These are phyloP conservation scores for Vicia villosa DNA, from an alignment of 306 rosid genomes.

Conservation along the genomic window DNA sequence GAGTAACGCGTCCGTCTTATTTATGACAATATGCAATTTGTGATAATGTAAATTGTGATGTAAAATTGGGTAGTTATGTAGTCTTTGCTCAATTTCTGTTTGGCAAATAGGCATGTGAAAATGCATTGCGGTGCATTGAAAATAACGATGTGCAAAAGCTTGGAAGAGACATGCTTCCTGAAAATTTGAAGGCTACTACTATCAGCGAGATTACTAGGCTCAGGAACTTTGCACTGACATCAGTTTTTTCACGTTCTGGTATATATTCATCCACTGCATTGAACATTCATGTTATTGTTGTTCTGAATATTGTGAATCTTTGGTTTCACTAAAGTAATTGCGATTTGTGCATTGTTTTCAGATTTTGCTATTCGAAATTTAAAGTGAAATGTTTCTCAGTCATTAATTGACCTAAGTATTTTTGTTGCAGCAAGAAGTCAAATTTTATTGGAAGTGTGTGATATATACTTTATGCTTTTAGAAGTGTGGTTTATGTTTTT, in stretches of 20 bases:
- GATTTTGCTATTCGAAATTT: conserved; percentile 9
- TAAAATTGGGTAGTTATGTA: neutral
- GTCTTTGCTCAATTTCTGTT: conserved; percentile 13
- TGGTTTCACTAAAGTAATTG: neutral
- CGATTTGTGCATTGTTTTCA: conserved; percentile 1
- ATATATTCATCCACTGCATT: conserved; percentile 21
- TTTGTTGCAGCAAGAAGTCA: neutral
- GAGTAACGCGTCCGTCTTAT: neutral
- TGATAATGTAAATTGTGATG: neutral
- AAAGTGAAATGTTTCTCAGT: neutral
- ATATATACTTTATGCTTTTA: too few species aligned
- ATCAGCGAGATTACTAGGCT: conserved; percentile 54
- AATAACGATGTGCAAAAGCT: conserved; percentile 44
- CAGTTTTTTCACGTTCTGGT: conserved; percentile 70
- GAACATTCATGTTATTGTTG: conserved; percentile 16
- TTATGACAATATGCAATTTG: neutral
- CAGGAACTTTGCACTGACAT: conserved; percentile 53
- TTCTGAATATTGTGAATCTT: conserved; percentile 14
- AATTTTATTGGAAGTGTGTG: conserved; percentile 13
- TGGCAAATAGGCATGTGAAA: conserved; percentile 74
- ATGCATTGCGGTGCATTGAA: conserved; percentile 48
- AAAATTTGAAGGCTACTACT: conserved; percentile 38
- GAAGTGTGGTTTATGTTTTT: conserved; percentile 1
- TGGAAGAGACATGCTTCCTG: conserved; percentile 33
- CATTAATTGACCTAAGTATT: neutral